Conservation (phyloP, 768 basidiomycete genomes). For the Tephrocybe sp. region DNA sequence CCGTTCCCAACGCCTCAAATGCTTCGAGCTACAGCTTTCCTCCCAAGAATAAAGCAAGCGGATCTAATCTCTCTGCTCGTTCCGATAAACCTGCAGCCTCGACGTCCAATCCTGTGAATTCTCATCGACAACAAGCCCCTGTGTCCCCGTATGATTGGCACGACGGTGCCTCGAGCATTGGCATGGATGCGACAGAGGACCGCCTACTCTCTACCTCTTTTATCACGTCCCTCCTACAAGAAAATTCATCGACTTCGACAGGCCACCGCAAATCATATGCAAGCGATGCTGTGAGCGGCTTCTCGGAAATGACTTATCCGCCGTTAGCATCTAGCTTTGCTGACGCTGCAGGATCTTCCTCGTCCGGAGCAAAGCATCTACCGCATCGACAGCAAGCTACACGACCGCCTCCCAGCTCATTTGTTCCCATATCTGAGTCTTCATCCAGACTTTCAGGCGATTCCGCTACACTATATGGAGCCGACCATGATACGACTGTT, state of each 20-base stretch:
- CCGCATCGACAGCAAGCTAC: slow-evolving; percentile 17
- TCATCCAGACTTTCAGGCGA: slow-evolving; percentile 28
- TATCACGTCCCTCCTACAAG: slow-evolving; percentile 54
- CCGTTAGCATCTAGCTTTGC: slow-evolving; percentile 29
- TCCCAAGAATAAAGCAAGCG: slow-evolving; percentile 2
- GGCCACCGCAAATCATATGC: slow-evolving; percentile 29
- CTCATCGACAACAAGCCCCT: slow-evolving; percentile 15
- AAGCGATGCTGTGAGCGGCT: slow-evolving; percentile 45
- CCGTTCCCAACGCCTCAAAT: slow-evolving; percentile 3
- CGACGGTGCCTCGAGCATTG: slow-evolving; percentile 57
- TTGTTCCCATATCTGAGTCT: slow-evolving; percentile 27
- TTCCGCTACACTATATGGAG: slow-evolving; percentile 39
- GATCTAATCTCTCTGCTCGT: slow-evolving; percentile 3
- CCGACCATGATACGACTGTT: slow-evolving; percentile 22
- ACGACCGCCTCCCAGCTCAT: slow-evolving; percentile 35
- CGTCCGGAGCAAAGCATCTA: slow-evolving; percentile 6
- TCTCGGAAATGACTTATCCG: slow-evolving; percentile 57
- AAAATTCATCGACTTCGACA: slow-evolving; percentile 31
- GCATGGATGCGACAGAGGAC: slow-evolving; percentile 55
- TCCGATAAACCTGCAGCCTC: slow-evolving; percentile 4
- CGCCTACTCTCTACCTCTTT: slow-evolving; percentile 58
- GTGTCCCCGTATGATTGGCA: slow-evolving; percentile 55
- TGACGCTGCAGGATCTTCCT: slow-evolving; percentile 4
- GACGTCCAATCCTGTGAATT: not conserved
- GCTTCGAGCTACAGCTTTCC: slow-evolving; percentile 1